Base-by-base conservation (phyloP, 768 basidiomycete species). In the Leucosporidium creatinivorum region DNA sequence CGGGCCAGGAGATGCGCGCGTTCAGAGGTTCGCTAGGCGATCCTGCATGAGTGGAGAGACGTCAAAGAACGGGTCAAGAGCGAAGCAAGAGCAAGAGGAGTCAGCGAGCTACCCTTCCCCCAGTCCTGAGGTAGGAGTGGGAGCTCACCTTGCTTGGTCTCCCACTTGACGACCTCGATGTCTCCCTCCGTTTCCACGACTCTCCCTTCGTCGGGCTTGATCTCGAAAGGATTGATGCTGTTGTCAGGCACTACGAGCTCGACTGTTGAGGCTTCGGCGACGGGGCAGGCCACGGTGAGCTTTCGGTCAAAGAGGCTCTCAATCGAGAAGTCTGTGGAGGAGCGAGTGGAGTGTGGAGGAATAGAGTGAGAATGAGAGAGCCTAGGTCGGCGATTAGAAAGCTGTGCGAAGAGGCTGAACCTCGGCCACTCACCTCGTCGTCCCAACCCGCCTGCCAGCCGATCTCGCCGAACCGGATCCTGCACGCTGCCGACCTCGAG, bases 401-500 rank as follows among this genome's bases (percentile, higher is more conserved):
- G 33, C 33, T 33, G 33, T 5, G 33, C 33, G 33, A 33, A 33
- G 33, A n/a, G n/a, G n/a, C n/a, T n/a, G n/a, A n/a, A n/a, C n/a
- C n/a, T n/a, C n/a, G n/a, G n/a, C n/a, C n/a, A n/a, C 66, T 76
- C 58, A 58, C 51, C 54, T 63, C 49, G 31, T 65, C 67, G 57
- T 31, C 73, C 73, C 58, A 69, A 52, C 54, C 72, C 68, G 44
- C 73, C 68, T 36, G 59, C 65, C 39, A 65, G 44, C 55, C 66
- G 30, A 31, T 72, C 75, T 71, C 69, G 59, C 57, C 73, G 71
- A 31, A 93, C 80, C 21, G 93, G 87, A 76, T 97, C 87, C 19
- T 85, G 82, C 8, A 97, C 87, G 21, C 86, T 84, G 75, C 92
- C 91, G 67, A 87, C 85, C 4, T 82, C 82, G 61, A 93, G 77